Conservation (phyloP, 345 rosid species). For the Angophora floribunda region DNA sequence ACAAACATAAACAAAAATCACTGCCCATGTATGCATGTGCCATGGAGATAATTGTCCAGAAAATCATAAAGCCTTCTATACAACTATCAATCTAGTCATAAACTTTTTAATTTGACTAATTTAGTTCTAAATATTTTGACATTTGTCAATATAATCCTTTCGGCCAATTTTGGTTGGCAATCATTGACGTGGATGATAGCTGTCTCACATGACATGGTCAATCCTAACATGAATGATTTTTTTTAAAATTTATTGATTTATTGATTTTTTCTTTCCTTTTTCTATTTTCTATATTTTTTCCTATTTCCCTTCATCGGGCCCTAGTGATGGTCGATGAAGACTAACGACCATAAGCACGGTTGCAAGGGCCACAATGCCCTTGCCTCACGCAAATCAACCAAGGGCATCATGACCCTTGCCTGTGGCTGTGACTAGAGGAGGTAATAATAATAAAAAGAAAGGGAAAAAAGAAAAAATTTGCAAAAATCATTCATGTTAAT, state of each 20-base stretch:
- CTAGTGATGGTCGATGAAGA: rapidly evolving
- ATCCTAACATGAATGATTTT: rapidly evolving
- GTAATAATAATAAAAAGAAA: not conserved
- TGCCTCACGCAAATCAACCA: rapidly evolving
- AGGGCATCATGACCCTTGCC: not conserved
- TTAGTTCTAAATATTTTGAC: not conserved
- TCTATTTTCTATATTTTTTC: not conserved
- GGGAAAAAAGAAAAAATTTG: rapidly evolving
- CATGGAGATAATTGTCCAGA: not conserved
- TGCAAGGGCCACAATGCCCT: not conserved
- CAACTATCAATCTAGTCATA: rapidly evolving
- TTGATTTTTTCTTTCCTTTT: rapidly evolving
- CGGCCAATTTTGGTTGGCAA: not conserved
- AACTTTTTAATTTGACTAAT: not conserved
- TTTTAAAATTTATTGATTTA: not conserved
- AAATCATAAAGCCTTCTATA: not conserved
- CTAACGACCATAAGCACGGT: rapidly evolving
- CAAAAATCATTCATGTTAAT: rapidly evolving
- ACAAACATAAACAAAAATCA: not conserved
- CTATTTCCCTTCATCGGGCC: not conserved
- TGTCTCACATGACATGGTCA: not conserved
- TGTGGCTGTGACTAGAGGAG: rapidly evolving
- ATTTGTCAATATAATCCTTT: not conserved
- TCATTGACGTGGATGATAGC: rapidly evolving
- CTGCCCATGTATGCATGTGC: not conserved